phyloP scores from a whole-genome alignment of 495 filamentous ascomycete genomes.

The Tuber umbilicatum region DNA sequence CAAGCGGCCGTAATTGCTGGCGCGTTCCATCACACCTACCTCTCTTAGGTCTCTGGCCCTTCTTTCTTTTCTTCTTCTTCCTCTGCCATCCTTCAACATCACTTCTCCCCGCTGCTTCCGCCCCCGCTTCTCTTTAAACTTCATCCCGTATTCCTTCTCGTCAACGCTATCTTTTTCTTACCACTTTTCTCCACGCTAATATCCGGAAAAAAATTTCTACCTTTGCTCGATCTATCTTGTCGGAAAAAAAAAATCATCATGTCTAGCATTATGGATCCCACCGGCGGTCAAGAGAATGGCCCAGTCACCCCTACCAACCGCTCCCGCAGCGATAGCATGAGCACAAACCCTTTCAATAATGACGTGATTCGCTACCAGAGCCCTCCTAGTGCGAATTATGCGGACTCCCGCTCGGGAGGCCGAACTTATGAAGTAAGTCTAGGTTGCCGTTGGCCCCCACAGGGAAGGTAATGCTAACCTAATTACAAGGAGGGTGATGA shows the following conservation, averaged over 20 bases:
- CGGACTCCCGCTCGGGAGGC: constrained; percentile 13
- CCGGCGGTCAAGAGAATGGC: constrained; percentile 11
- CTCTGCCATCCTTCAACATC: constrained; percentile 1
- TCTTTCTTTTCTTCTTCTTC: background rate
- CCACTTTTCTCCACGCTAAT: background rate
- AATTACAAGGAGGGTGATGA: constrained; percentile 27
- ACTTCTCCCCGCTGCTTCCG: constrained; percentile 6
- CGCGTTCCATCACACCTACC: background rate
- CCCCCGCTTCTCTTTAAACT: background rate
- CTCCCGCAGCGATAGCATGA: constrained; percentile 18
- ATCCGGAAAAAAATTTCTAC: background rate
- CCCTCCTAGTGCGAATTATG: constrained; percentile 17
- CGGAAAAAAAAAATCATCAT: background rate
- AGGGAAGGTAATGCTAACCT: background rate
- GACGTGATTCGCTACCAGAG: constrained; percentile 24
- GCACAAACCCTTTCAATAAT: constrained; percentile 32
- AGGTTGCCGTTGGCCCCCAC: background rate
- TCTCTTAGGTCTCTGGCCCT: background rate
- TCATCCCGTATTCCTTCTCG: background rate
- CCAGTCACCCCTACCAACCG: constrained; percentile 20
- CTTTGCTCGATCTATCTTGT: constrained; percentile 8
- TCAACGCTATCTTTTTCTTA: background rate
- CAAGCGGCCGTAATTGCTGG: background rate
- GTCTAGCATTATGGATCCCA: constrained; percentile 23
- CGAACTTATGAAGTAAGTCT: constrained; percentile 27